Evolutionary conservation across 2,329 filamentous ascomycete genomes (phyloP), one percentile per base, ranked within the genome.

Genomic region (Fusarium sp.): DNA sequence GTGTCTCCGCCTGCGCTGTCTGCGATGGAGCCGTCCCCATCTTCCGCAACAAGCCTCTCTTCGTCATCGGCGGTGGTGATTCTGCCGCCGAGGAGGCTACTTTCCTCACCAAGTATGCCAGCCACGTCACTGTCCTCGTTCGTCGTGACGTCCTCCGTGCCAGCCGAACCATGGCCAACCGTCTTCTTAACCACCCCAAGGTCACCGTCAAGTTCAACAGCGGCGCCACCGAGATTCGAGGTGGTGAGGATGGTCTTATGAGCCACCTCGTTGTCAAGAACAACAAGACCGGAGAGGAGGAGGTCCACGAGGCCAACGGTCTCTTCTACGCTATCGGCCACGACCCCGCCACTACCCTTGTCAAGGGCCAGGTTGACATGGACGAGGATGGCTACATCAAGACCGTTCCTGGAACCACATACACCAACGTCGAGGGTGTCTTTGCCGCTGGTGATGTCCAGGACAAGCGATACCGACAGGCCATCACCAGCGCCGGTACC

Each of bases 281-380:
- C 85, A 91, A 90, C 68, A 85, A 88, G 79, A 93, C 91, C 28
- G 94, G 94, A 70, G 85, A 91, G 81, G 90, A 93, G 82, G 93
- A 97, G 87, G 92, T 92, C n/a, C 86, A 98, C 55, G 91, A 94
- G 77, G 96, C 96, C 57, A 97, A 93, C 83, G 96, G 96, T 35
- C 88, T 99, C 31, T 99, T 99, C 85, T 99, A 99, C 84, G 96
- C 97, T 79, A 93, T 99, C 60, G 96, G 96, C 31, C 96, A 99
- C 85, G 96, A 98, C 82, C 96, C 96, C 18, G 97, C 96, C 55
- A 98, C 94, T 2, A 80, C 84, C n/a, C 88, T 99, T 45, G 93
- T 99, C 84, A 97, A 96, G 89, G 94, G 90, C 59, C 95, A 98
- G 86, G 80, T 99, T 70, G 89, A 96, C 72, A 93, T 93, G 79